phyloP scores from a whole-genome alignment of 352 stramenopile species.

The Pythium grandisporangium region DNA sequence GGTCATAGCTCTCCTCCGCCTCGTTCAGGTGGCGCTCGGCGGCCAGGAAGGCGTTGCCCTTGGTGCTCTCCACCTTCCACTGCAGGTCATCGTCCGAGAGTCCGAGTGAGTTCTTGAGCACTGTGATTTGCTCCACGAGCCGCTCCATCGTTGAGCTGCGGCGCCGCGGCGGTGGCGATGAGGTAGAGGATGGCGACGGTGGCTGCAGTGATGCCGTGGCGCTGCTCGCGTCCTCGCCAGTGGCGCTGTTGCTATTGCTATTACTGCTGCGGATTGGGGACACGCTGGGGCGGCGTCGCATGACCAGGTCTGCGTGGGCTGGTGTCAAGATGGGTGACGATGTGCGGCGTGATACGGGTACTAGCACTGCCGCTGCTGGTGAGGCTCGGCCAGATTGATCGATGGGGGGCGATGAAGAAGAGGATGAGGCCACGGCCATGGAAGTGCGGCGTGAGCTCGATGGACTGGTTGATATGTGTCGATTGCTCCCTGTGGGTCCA shows the following conservation, averaged over 20 bases:
- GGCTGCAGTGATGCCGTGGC: not conserved
- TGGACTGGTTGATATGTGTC: too few species aligned
- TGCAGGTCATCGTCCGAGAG: slow-evolving; percentile 71
- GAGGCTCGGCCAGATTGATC: too few species aligned
- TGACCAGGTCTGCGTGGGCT: slow-evolving; percentile 15
- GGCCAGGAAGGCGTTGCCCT: slow-evolving; percentile 61
- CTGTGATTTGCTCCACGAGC: slow-evolving; percentile 61
- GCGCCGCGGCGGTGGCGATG: slow-evolving; percentile 17
- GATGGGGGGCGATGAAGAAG: too few species aligned
- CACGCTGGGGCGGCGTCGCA: slow-evolving; percentile 37
- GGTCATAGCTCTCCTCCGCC: slow-evolving; percentile 62
- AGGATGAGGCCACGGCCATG: too few species aligned
- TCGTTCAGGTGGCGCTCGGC: slow-evolving; percentile 38
- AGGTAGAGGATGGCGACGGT: slow-evolving; percentile 1
- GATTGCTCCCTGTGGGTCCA: too few species aligned
- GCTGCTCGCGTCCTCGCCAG: too few species aligned
- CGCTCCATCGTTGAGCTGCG: slow-evolving; percentile 51
- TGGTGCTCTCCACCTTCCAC: slow-evolving; percentile 71
- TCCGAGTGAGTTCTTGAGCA: slow-evolving; percentile 63
- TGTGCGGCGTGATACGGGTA: slow-evolving; percentile 49
- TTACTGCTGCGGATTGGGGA: slow-evolving; percentile 24
- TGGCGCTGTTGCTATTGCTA: too few species aligned
- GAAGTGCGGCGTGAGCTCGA: too few species aligned
- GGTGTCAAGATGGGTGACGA: slow-evolving; percentile 36
- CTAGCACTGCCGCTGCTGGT: slow-evolving; percentile 27